A percentile compares a stretch with the other conserved stretches of the same genome.
Evolutionary conservation across 352 stramenopile species (phyloP).

Genomic region (Globisporangium megalacanthum): DNA sequence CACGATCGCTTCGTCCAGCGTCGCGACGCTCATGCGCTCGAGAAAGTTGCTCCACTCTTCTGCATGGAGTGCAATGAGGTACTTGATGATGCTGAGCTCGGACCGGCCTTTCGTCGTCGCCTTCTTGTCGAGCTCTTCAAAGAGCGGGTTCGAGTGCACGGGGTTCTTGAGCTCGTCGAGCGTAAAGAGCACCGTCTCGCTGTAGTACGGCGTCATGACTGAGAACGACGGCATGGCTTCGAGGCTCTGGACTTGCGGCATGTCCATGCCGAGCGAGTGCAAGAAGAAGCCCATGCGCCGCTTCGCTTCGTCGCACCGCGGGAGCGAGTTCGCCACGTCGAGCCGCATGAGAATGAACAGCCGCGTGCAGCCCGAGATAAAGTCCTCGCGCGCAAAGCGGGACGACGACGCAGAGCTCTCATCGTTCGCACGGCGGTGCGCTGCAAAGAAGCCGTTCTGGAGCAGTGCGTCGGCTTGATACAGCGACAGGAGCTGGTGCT

Average conservation of each 20-base stretch:
- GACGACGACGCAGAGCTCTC: slow-evolving; percentile 25
- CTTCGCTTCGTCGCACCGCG: slow-evolving; percentile 76
- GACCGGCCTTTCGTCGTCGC: slow-evolving; percentile 65
- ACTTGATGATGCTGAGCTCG: slow-evolving; percentile 85
- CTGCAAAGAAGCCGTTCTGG: slow-evolving; percentile 50
- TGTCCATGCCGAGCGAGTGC: slow-evolving; percentile 81
- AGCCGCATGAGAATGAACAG: slow-evolving; percentile 78
- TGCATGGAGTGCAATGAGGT: slow-evolving; percentile 83
- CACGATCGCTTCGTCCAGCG: slow-evolving; percentile 64
- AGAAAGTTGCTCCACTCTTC: slow-evolving; percentile 89
- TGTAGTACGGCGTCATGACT: slow-evolving; percentile 88
- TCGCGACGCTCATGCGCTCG: slow-evolving; percentile 67
- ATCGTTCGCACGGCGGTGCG: slow-evolving; percentile 23
- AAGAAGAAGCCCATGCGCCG: slow-evolving; percentile 87
- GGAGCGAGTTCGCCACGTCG: slow-evolving; percentile 63
- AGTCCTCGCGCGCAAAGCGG: slow-evolving; percentile 52
- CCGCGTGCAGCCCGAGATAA: slow-evolving; percentile 70
- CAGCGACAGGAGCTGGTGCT: slow-evolving; percentile 54
- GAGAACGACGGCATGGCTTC: slow-evolving; percentile 86
- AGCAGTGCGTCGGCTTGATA: slow-evolving; percentile 60
- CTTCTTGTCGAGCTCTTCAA: slow-evolving; percentile 67
- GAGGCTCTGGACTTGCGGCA: slow-evolving; percentile 65
- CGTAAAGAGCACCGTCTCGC: slow-evolving; percentile 81
- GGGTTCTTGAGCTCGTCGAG: slow-evolving; percentile 84
- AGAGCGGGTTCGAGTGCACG: slow-evolving; percentile 77